Evolutionary conservation across 2,329 filamentous ascomycete genomes (phyloP).

Genomic region (Coniochaeta sp.): DNA sequence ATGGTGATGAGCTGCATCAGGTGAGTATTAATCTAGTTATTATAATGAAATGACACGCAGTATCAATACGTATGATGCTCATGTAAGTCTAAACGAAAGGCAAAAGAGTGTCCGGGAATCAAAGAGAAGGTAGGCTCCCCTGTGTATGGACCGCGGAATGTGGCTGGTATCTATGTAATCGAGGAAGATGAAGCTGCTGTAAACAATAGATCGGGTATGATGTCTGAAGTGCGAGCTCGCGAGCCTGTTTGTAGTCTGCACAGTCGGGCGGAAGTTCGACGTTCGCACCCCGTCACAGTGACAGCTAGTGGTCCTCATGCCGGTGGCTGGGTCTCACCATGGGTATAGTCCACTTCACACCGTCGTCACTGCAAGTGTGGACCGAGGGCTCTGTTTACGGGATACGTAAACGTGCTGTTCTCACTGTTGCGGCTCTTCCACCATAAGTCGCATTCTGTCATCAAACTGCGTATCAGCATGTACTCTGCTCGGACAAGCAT

Average conservation of each 20-base stretch:
- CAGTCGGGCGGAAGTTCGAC: neutral
- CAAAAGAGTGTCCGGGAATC: neutral
- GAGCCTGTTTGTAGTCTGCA: neutral
- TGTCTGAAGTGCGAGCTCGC: neutral
- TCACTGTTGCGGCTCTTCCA: neutral
- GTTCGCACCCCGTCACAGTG: neutral
- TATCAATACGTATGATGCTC: neutral
- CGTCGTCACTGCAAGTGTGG: neutral
- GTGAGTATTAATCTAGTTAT: neutral
- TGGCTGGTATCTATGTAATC: neutral
- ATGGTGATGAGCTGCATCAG: conserved; percentile 3
- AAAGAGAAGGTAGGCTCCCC: neutral
- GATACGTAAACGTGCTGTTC: neutral
- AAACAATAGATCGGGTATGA: neutral
- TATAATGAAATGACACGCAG: too few species aligned
- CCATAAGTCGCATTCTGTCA: neutral
- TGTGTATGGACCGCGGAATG: neutral
- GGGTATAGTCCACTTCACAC: neutral
- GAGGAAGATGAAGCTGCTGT: neutral
- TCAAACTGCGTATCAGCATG: neutral
- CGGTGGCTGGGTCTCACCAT: neutral
- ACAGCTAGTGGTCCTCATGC: neutral
- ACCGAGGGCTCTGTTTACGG: neutral
- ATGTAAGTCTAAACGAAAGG: neutral
- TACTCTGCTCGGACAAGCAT: neutral